Evolutionary conservation across 228 moss, liverwort and hornwort species (phyloP).

Genomic region (Sphagnum fallax): DNA sequence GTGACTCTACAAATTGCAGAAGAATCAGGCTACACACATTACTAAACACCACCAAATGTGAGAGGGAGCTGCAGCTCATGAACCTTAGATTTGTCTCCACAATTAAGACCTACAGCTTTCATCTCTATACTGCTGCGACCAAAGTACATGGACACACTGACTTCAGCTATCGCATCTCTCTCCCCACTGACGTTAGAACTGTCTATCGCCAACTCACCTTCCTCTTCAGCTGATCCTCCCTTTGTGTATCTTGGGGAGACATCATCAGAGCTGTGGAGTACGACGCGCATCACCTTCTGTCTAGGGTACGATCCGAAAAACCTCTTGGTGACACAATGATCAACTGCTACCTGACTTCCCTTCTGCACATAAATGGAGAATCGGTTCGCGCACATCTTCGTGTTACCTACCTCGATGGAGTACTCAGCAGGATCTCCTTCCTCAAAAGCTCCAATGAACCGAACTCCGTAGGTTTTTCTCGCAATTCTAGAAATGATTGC

Average conservation of each 20-base stretch:
- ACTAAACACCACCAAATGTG: no score
- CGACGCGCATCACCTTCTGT: conserved; percentile 15
- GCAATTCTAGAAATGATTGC: conserved; percentile 19
- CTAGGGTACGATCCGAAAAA: neutral
- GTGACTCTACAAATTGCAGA: no score
- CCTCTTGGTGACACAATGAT: neutral
- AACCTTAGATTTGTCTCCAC: neutral
- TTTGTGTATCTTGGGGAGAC: conserved; percentile 19
- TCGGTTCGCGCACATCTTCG: conserved; percentile 20
- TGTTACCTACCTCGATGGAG: conserved; percentile 13
- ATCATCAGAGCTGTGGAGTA: conserved; percentile 21
- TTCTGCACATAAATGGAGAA: conserved; percentile 27
- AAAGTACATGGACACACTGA: conserved; percentile 9
- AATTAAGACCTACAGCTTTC: neutral
- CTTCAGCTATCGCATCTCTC: neutral
- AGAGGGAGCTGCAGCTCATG: no score
- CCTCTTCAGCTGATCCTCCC: conserved; percentile 14
- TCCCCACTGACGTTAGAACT: conserved; percentile 10
- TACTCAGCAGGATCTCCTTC: conserved; percentile 9
- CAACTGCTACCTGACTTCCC: conserved; percentile 12
- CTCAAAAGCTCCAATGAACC: conserved; percentile 15
- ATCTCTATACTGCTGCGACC: conserved; percentile 8
- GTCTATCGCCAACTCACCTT: conserved; percentile 33
- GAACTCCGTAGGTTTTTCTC: conserved; percentile 32
- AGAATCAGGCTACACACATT: no score